Evolutionary conservation across 2,329 filamentous ascomycete species (phyloP), one percentile per base, ranked within the genome.

Genomic region (Macrophomina pseudophaseolina): DNA sequence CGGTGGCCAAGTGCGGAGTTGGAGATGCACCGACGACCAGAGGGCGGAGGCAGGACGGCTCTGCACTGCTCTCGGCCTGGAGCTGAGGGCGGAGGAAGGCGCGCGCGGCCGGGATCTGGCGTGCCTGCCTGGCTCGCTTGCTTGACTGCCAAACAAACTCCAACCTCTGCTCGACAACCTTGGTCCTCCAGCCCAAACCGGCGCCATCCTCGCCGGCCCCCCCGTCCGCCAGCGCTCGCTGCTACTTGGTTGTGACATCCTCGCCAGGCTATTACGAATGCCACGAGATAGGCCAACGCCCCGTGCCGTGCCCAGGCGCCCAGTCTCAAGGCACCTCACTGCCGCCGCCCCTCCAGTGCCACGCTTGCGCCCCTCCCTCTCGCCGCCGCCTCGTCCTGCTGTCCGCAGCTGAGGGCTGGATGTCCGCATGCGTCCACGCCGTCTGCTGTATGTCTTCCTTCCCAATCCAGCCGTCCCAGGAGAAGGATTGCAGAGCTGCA

Each of bases 131-230:
- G 48, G 14, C 32, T 35, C 11, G 18, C 38, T 30, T 23, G 35
- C 38, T 58, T 35, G 56, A 38, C 11, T 32, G 28, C 18, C 54
- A 59, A 59, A 59, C 56, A 59, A 59, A 44, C 56, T 59, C 33
- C 40, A 59, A 46, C 56, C 6, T 59, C 56, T 6, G 33, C 32
- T 38, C 52, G 7, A 54, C 52, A 38, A 38, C 52, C n/a, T 18
- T 32, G 14, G 12, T 32, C 52, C 52, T 9, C 32, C 32, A 54
- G 52, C 33, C 52, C 52, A 18, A n/a, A 16, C 12, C 18, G n/a
- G 38, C 38, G 16, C 16, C 14, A 18, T 12, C 32, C 18, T 18
- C 52, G 52, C 52, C 32, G 16, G 33, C 32, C 52, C 38, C 12
- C 5, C 11, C 42, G 32, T 11, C 51, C 28, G n/a, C 3, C 51